Base-by-base conservation (phyloP, 441 rosid species). In the Flueggea neowawraea region DNA sequence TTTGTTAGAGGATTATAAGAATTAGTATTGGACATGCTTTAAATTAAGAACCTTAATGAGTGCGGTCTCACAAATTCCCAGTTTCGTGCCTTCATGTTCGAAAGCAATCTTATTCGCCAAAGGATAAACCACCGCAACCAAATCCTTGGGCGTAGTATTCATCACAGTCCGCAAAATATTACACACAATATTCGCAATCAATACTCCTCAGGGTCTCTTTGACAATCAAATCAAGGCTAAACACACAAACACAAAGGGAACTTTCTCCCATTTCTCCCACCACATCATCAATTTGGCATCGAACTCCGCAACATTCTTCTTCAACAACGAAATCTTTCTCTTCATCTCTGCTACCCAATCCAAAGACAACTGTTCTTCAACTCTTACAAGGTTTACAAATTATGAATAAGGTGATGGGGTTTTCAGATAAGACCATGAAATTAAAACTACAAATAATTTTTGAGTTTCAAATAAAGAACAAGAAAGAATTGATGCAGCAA, bases 101-200 rank as follows among this genome's bases (percentile, higher is more conserved):
- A 97, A 90, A 0, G 96, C 91, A 69, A 95, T 66, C 78, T 79
- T 83, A 66, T 89, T 84, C 0, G 94, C 96, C 49, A 86, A 64
- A 62, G 89, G 78, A 72, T 89, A 89, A 39, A 94, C 94, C 22
- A 76, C 77, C 3, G 90, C 75, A 41, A 80, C 65, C 85, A 89
- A 82, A 79, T 91, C 99, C 12, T 82, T 94, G 0, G 97, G 95
- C 14, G 89, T 83, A 0, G 84, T 84, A 16, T 73, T 80, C 64
- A 91, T 89, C 96, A 3, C 96, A 3, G 91, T 87, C 81, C 96
- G 84, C 73, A 91, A 62, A 86, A 75, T 82, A 66, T 95, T 91
- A 65, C 94, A 82, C 36, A 84, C 83, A 52, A 91, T 86, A 69
- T 95, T 89, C 14, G 96, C 91, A 52, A 89, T 95, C 66, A 78